A percentile compares a stretch with the other conserved stretches of the same genome.
Evolutionary conservation across 208 protist genomes (phyloP).

Genomic region (Trypanosoma grayi): DNA sequence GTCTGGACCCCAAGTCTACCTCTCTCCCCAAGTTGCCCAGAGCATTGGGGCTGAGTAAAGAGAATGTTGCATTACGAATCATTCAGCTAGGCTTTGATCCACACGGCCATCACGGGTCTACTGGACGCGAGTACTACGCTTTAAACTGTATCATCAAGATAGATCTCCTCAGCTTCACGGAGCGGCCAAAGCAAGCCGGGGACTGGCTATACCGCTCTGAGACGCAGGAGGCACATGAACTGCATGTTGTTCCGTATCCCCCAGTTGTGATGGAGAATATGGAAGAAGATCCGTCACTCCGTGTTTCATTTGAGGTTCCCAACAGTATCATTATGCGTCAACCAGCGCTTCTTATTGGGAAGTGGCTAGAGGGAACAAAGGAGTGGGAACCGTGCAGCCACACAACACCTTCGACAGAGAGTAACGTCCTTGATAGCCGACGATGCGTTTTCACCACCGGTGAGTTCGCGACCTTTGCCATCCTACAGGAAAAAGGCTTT

Average conservation of each 20-base stretch:
- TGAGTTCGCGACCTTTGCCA: conserved; percentile 83
- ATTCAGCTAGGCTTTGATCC: conserved; percentile 88
- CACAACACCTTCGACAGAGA: conserved; percentile 37
- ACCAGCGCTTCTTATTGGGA: conserved; percentile 79
- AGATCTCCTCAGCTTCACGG: conserved; percentile 80
- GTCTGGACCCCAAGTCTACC: conserved; percentile 81
- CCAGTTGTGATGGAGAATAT: conserved; percentile 46
- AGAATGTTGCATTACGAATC: conserved; percentile 86
- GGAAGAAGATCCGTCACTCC: conserved; percentile 69
- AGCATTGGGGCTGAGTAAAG: conserved; percentile 83
- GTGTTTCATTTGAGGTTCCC: conserved; percentile 86
- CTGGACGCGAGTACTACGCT: conserved; percentile 72
- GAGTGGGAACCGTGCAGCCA: conserved; percentile 88
- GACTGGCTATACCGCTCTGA: conserved; percentile 82
- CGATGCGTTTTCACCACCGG: conserved; percentile 62
- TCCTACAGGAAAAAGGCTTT: conserved; percentile 89
- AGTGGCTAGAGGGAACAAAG: conserved; percentile 56
- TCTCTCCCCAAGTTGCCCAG: conserved; percentile 76
- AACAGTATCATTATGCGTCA: conserved; percentile 76
- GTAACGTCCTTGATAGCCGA: conserved; percentile 28
- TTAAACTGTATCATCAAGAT: conserved; percentile 84
- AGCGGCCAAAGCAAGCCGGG: conserved; percentile 61
- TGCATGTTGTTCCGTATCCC: conserved; percentile 83
- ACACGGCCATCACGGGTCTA: conserved; percentile 40
- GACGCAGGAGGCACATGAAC: conserved; percentile 54